These are phyloP conservation scores for Melampsora occidentalis DNA, from an alignment of 1,284 basidiomycete genomes.

Conservation along the genomic window DNA sequence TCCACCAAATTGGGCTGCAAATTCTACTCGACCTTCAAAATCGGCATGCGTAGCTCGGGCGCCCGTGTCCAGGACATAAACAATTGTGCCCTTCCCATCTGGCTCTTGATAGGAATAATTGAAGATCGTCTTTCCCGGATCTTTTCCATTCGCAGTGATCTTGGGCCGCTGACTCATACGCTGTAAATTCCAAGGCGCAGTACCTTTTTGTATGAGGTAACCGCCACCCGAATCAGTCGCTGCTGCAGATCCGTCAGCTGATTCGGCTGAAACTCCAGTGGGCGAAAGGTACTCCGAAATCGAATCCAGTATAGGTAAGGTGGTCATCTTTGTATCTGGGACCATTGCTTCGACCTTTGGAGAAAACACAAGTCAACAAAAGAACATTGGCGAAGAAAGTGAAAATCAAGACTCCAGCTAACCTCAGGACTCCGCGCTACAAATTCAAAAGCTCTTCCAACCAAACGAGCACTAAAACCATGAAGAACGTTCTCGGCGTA, in stretches of 20 bases:
- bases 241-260: neutral
- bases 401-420: neutral
- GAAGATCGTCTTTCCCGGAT: conserved; percentile 17
- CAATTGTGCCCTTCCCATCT: conserved; percentile 21
- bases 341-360: conserved; percentile 25
- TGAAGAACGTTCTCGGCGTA: conserved; percentile 12
- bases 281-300: conserved; percentile 6
- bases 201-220: conserved; percentile 23
- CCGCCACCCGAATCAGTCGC: neutral
- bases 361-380: neutral
- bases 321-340: conserved; percentile 16
- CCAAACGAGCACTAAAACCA: conserved; percentile 35
- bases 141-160: neutral
- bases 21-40: conserved; percentile 28
- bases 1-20: conserved; percentile 40
- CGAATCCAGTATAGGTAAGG: neutral
- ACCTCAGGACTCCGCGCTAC: conserved; percentile 17
- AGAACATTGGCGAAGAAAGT: neutral
- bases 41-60: conserved; percentile 26
- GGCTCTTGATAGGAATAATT: conserved; percentile 36
- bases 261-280: neutral
- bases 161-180: conserved; percentile 17
- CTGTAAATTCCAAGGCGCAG: conserved; percentile 37
- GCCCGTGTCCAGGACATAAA: conserved; percentile 37
- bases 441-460: conserved; percentile 18